These are phyloP conservation scores for Amauroascus niger DNA, from an alignment of 2,329 filamentous ascomycete species.

Conservation along the genomic window DNA sequence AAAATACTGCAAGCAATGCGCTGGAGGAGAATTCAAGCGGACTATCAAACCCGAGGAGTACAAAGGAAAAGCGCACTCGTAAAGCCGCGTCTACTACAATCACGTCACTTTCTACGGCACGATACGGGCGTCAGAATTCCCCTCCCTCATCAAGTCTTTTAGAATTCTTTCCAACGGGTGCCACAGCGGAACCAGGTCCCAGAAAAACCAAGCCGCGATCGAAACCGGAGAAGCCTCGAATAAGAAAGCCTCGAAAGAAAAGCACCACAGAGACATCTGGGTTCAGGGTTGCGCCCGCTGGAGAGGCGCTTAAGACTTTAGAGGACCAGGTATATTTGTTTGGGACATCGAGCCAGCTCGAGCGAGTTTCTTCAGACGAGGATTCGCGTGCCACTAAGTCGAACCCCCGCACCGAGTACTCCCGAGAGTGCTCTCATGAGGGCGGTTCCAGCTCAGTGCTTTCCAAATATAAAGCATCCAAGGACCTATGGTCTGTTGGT, in stretches of 20 bases:
- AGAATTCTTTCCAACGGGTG: constrained; percentile 38
- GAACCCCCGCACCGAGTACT: constrained; percentile 8
- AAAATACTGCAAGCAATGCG: neutral
- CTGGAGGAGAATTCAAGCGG: neutral
- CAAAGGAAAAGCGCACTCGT: constrained; percentile 28
- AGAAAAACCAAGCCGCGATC: constrained; percentile 19
- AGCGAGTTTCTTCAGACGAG: constrained; percentile 29
- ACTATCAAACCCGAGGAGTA: constrained; percentile 1
- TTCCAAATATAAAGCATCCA: constrained; percentile 24
- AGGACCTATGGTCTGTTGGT: constrained; percentile 59
- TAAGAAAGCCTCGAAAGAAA: constrained; percentile 29
- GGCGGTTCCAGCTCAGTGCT: neutral
- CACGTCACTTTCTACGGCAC: constrained; percentile 65
- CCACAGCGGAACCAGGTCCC: constrained; percentile 17
- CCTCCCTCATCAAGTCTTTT: constrained; percentile 33
- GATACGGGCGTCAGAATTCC: constrained; percentile 45
- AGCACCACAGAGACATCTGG: constrained; percentile 39
- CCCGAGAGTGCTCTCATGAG: neutral
- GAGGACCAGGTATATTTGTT: constrained; percentile 68
- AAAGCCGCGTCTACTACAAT: constrained; percentile 68
- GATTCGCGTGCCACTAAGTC: neutral
- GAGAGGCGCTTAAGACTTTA: constrained; percentile 56
- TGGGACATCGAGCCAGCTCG: constrained; percentile 76
- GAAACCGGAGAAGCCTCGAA: constrained; percentile 35
- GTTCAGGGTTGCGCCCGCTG: constrained; percentile 58